Base-by-base conservation (phyloP, 345 rosid species). In the Cardamine occulta region DNA sequence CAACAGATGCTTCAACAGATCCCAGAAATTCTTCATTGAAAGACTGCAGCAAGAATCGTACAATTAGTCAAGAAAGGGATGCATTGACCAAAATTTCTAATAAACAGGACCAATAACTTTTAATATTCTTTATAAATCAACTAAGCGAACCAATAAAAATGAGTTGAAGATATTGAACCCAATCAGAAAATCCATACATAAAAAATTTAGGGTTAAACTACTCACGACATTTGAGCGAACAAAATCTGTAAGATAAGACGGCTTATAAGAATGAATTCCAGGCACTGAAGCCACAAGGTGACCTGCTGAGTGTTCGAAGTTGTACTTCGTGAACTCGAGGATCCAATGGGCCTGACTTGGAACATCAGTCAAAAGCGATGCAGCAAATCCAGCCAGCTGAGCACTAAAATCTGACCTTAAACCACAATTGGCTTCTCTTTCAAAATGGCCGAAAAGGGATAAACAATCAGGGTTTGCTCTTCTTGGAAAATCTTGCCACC, bases 401-500 rank as follows among this genome's bases (percentile, higher is more conserved):
- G 96, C 90, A 80, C 87, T 86, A 77, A 93, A 93, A 72, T 93
- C 97, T 42, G 93, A 89, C 28, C 68, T 70, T 63, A 74, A 80
- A 76, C 83, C 74, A 70, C 9, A 68, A 75, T 37, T 78, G 49
- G 51, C 19, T 80, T 79, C 82, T 81, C 72, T 75, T 62, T 26
- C 26, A 74, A 81, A 62, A 74, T 69, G 85, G 51, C 80, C 35
- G 74, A 93, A 93, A 78, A 93, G 89, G 64, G 97, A 87, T 60
- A 80, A 83, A 75, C 82, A 76, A 84, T 88, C 87, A 59, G 96
- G 88, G 15, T 76, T 77, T 61, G 78, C 68, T 85, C 91, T 85
- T 39, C 79, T 69, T 39, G 96, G 98, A 65, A 93, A 93, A 82
- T 93, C 97, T 93, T 93, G 97, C 98, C 98, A 93, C 98, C 97